Evolutionary conservation across 1,284 basidiomycete species (phyloP).

Genomic region (Ceratobasidium sp.): DNA sequence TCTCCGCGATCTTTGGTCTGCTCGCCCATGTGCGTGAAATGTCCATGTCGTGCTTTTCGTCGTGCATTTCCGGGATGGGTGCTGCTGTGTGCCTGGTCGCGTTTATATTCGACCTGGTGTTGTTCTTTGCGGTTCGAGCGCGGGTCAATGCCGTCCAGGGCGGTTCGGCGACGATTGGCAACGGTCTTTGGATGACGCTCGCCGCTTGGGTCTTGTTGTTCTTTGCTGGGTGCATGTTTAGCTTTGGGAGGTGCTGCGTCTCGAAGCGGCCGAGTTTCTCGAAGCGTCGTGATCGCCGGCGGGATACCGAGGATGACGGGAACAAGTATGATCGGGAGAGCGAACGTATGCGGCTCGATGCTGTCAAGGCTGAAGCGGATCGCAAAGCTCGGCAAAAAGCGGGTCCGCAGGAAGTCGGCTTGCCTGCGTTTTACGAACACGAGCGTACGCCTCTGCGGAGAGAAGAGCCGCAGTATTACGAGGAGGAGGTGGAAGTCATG

Average conservation of each 20-base stretch:
- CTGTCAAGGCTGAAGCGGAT: conserved; percentile 81
- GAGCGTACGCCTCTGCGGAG: conserved; percentile 67
- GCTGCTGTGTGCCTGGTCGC: conserved; percentile 76
- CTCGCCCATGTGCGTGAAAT: conserved; percentile 86
- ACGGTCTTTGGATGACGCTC: conserved; percentile 84
- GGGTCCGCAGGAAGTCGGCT: conserved; percentile 61
- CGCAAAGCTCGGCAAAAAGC: conserved; percentile 71
- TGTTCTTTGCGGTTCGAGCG: conserved; percentile 84
- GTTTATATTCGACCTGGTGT: conserved; percentile 84
- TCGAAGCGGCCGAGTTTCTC: conserved; percentile 58
- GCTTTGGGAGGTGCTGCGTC: conserved; percentile 81
- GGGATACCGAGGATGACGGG: conserved; percentile 45
- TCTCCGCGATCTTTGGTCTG: conserved; percentile 77
- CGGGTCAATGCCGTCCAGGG: conserved; percentile 73
- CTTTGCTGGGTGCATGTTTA: conserved; percentile 85
- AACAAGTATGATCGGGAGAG: conserved; percentile 45
- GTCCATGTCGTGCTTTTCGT: conserved; percentile 84
- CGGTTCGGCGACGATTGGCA: conserved; percentile 77
- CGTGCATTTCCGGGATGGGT: conserved; percentile 79
- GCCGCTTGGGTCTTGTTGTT: conserved; percentile 83
- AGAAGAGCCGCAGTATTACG: conserved; percentile 45
- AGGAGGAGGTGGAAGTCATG: conserved; percentile 39
- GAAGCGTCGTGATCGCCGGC: neutral
- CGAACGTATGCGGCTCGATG: conserved; percentile 76
- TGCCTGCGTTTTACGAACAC: conserved; percentile 76